Evolutionary conservation across 805 yeast genomes (phyloP).

Genomic region (Lachancea cidri): DNA sequence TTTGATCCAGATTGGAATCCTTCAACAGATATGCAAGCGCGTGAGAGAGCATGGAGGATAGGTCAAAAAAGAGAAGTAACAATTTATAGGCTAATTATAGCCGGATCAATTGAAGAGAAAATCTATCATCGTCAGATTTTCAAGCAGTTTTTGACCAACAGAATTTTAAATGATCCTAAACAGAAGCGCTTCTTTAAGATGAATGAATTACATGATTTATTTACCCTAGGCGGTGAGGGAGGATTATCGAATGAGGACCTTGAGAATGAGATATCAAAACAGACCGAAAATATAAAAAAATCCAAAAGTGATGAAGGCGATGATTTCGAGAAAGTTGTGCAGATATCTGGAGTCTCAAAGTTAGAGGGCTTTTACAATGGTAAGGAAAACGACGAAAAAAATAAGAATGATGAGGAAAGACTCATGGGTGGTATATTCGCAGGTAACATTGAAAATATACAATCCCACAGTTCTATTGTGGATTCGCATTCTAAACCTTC

Average conservation of each 20-base stretch:
- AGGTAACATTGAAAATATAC: slow-evolving; percentile 65
- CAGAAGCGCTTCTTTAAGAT: slow-evolving; percentile 89
- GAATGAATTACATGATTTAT: slow-evolving; percentile 86
- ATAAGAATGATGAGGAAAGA: slow-evolving; percentile 49
- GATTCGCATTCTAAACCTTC: slow-evolving; percentile 38
- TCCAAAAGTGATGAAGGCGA: slow-evolving; percentile 45
- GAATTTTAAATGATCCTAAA: slow-evolving; percentile 90
- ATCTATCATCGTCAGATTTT: slow-evolving; percentile 95
- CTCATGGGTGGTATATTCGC: slow-evolving; percentile 71
- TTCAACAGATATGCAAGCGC: slow-evolving; percentile 92
- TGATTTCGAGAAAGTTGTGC: slow-evolving; percentile 60
- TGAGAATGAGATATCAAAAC: slow-evolving; percentile 53
- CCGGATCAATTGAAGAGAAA: slow-evolving; percentile 95
- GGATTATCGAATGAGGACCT: slow-evolving; percentile 36
- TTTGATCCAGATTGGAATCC: slow-evolving; percentile 99
- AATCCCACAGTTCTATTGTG: slow-evolving; percentile 75
- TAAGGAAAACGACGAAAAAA: slow-evolving; percentile 37
- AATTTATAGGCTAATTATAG: slow-evolving; percentile 85
- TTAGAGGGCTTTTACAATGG: slow-evolving; percentile 59
- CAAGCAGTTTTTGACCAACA: slow-evolving; percentile 89
- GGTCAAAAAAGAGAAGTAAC: slow-evolving; percentile 93
- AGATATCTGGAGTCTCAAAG: slow-evolving; percentile 66
- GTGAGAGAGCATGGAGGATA: slow-evolving; percentile 95
- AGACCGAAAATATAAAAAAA: slow-evolving; percentile 40
- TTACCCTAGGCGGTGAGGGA: slow-evolving; percentile 67